Percentiles rank a stretch among this genome's conserved stretches.
These are phyloP conservation scores for Pyrrhoderma noxium DNA, from an alignment of 1,284 basidiomycete genomes.

Conservation along the genomic window DNA sequence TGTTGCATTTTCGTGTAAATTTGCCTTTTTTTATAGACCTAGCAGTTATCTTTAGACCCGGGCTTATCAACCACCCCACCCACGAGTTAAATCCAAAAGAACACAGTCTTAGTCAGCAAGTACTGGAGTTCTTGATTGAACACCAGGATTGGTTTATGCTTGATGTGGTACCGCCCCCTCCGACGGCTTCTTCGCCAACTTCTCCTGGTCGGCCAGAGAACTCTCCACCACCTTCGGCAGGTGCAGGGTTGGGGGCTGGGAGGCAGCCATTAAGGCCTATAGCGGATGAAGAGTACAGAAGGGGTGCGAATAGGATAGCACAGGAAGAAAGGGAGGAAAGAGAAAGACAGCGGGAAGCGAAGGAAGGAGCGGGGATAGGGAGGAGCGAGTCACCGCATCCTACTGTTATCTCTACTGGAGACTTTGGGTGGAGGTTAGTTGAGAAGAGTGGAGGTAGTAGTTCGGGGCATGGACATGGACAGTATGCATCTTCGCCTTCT, in stretches of 20 bases:
- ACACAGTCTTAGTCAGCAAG: conserved; percentile 81
- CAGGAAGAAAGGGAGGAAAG: conserved; percentile 1
- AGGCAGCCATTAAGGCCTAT: not conserved
- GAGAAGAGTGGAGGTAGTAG: conserved; percentile 22
- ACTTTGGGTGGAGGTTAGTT: conserved; percentile 42
- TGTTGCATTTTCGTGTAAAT: too few species aligned
- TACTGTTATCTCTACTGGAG: conserved; percentile 9
- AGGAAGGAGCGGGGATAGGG: not conserved
- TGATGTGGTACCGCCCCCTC: conserved; percentile 66
- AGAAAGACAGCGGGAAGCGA: conserved; percentile 6
- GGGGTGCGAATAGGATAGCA: not conserved
- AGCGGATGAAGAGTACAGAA: conserved; percentile 1
- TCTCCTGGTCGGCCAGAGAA: not conserved
- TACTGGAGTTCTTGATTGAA: conserved; percentile 91
- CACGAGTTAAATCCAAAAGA: conserved; percentile 80
- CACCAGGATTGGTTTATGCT: conserved; percentile 84
- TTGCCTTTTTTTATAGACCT: conserved; percentile 52
- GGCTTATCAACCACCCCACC: conserved; percentile 80
- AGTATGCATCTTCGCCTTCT: conserved; percentile 27
- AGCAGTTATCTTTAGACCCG: conserved; percentile 91
- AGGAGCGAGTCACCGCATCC: conserved; percentile 11
- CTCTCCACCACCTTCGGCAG: not conserved
- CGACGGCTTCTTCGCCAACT: conserved; percentile 22
- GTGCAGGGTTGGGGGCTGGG: too few species aligned
- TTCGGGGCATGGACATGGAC: conserved; percentile 32